Conservation (phyloP, 148 eudicot species). For the Rhododendron molle region DNA sequence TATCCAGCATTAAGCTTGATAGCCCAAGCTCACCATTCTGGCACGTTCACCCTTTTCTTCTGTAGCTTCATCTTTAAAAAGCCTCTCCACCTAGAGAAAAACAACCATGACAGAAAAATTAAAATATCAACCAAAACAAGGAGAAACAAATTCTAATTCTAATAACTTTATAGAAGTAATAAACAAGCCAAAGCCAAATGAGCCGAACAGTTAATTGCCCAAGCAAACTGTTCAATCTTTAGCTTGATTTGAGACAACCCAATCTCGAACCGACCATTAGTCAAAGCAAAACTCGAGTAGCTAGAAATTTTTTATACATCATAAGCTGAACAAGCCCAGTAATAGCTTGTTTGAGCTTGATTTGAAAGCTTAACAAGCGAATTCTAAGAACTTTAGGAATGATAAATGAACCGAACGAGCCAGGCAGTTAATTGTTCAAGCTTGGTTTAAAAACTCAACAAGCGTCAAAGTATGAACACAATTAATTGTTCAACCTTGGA, state of each 20-base stretch:
- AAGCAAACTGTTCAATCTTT: not conserved
- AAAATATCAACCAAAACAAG: not conserved
- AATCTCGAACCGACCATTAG: not conserved
- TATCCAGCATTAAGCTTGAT: not conserved
- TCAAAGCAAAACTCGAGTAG: not conserved
- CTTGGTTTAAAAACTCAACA: too few relatives aligned
- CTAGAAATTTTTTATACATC: too few relatives aligned
- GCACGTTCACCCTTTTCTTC: constrained; percentile 99
- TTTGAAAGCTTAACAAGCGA: too few relatives aligned
- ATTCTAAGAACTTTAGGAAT: too few relatives aligned
- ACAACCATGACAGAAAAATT: constrained; percentile 7
- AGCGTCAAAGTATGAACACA: too few relatives aligned
- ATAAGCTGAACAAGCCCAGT: too few relatives aligned
- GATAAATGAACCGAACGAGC: too few relatives aligned
- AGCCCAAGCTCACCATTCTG: constrained; percentile 66
- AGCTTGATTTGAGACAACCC: not conserved
- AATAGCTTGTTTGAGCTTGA: too few relatives aligned
- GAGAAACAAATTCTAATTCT: too few relatives aligned
- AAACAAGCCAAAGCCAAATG: not conserved
- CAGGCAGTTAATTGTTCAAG: too few relatives aligned
- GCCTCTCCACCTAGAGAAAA: constrained; percentile 48
- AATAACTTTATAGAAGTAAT: not conserved
- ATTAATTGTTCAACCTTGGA: too few relatives aligned
- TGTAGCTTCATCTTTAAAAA: constrained; percentile 89
- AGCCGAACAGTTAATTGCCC: not conserved